Base-by-base conservation (phyloP, 2,329 filamentous ascomycete genomes). In the Fusarium redolens region DNA sequence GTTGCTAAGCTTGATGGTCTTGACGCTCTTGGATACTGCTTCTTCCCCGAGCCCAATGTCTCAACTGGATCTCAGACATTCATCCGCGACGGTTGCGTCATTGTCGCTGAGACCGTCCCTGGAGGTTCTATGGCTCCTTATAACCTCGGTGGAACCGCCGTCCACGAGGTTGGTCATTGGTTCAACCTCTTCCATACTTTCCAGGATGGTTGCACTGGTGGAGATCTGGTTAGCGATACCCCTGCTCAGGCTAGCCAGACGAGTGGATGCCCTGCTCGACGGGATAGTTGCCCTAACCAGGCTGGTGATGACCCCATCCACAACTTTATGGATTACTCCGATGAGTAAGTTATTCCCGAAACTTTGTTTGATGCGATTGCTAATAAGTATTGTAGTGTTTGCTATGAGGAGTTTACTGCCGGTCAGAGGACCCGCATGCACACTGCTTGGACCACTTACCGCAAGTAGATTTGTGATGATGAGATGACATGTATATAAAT, bases 171-270 rank as follows among this genome's bases (percentile, higher is more conserved):
- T 31, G 83, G 83, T 10, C 83, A 85, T 73, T 85, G 83, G 83
- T 79, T 85, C 62, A 83, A 83, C 56, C 78, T 85, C 17, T 79
- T 78, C 64, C 83, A 85, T 68, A 84, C 83, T 18, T 85, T 85
- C 71, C 77, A 83, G 56, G 83, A 79, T 41, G 72, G 72, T 45
- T 81, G 80, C 69, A 74, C 38, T 11, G 75, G 80, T 18, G 83
- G 83, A 33, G 84, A 86, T 73, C 76, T 75, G 28, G 78, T 86
- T 20, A 69, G 78, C 54, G 84, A 85, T 61, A 86, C 84, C 25
- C 82, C 84, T 33, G 79, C 82, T 22, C 78, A 84, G 71, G 71
- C 71, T 76, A 75, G 68, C 28, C 35, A 68, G 28, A 78, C 80
- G 6, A 65, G 59, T 15, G 83, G 83, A 30, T 85, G 83, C 75